These are phyloP conservation scores for Phlebiopsis flavidoalba DNA, from an alignment of 768 basidiomycete genomes.

Conservation along the genomic window DNA sequence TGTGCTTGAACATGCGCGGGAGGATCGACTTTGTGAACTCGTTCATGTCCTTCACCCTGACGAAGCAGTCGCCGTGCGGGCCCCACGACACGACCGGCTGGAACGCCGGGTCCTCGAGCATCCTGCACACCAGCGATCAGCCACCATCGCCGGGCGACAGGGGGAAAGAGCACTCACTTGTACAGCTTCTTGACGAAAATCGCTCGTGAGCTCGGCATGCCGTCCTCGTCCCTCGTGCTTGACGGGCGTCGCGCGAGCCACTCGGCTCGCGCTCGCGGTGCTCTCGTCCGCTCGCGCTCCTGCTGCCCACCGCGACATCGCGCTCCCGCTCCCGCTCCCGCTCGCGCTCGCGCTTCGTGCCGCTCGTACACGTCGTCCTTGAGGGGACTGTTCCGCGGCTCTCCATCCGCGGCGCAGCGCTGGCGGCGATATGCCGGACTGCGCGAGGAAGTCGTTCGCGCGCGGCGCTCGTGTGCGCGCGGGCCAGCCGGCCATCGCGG, in stretches of 20 bases:
- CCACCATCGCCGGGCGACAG: background rate
- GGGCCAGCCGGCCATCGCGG: slow-evolving; percentile 24
- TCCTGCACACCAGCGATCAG: slow-evolving; percentile 40
- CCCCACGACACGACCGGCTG: slow-evolving; percentile 79
- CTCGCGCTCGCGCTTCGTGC: slow-evolving; percentile 9
- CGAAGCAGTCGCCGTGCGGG: slow-evolving; percentile 80
- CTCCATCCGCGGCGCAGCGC: slow-evolving; percentile 22
- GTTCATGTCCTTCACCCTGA: slow-evolving; percentile 98
- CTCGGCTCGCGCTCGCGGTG: background rate
- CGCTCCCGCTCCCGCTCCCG: slow-evolving; percentile 4
- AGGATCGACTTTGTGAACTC: slow-evolving; percentile 89
- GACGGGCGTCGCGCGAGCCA: slow-evolving; percentile 6
- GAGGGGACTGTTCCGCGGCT: background rate
- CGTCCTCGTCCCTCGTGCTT: slow-evolving; percentile 52
- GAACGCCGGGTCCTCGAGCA: slow-evolving; percentile 80
- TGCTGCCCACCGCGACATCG: slow-evolving; percentile 20
- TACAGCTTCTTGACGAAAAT: slow-evolving; percentile 95
- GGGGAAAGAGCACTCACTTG: slow-evolving; percentile 49
- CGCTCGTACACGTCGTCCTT: slow-evolving; percentile 10
- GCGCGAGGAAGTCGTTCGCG: slow-evolving; percentile 24
- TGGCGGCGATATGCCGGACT: slow-evolving; percentile 3
- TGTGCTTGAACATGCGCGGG: slow-evolving; percentile 92
- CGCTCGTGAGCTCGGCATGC: slow-evolving; percentile 73
- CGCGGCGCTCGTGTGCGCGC: slow-evolving; percentile 28
- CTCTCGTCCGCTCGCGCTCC: slow-evolving; percentile 42